Percentiles rank a stretch among this genome's conserved stretches.
Evolutionary conservation across 2,329 filamentous ascomycete species (phyloP).

Genomic region (Dactylellina cionopaga): DNA sequence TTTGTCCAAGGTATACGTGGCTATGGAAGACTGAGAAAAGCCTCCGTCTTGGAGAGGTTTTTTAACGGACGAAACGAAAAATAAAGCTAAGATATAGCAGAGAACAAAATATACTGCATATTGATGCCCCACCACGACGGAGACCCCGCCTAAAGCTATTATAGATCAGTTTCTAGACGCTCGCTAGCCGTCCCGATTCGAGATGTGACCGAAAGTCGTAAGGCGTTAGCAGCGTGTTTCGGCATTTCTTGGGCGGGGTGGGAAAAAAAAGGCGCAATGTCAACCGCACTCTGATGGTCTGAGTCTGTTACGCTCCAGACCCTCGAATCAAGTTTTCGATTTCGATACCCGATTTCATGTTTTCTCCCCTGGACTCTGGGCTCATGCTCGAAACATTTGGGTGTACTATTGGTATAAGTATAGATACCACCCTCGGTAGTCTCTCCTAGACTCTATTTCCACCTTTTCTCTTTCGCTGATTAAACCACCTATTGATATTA

Average conservation of each 20-base stretch:
- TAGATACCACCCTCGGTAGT: constrained; percentile 12
- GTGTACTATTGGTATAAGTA: constrained; percentile 23
- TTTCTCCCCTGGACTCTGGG: no score
- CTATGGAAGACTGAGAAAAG: no score
- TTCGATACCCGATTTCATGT: not conserved
- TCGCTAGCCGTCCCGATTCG: not conserved
- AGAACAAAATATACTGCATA: not conserved
- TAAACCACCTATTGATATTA: not conserved
- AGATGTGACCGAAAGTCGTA: not conserved
- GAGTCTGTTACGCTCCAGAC: not conserved
- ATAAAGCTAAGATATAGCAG: no score
- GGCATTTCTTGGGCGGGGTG: not conserved
- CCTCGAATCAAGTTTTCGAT: not conserved
- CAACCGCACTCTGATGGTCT: not conserved
- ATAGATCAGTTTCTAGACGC: not conserved
- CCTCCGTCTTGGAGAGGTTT: not conserved
- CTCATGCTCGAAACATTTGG: not conserved
- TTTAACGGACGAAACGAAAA: no score
- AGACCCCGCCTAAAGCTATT: no score
- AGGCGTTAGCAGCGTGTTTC: not conserved
- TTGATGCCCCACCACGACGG: no score
- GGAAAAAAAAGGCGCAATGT: not conserved
- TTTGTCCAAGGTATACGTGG: no score
- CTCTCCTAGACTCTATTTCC: not conserved
- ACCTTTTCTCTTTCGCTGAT: constrained; percentile 2